Percentiles rank a stretch among this genome's conserved stretches.
These are phyloP conservation scores for Herpotrichia juniperi DNA, from an alignment of 2,329 filamentous ascomycete species.

Conservation along the genomic window DNA sequence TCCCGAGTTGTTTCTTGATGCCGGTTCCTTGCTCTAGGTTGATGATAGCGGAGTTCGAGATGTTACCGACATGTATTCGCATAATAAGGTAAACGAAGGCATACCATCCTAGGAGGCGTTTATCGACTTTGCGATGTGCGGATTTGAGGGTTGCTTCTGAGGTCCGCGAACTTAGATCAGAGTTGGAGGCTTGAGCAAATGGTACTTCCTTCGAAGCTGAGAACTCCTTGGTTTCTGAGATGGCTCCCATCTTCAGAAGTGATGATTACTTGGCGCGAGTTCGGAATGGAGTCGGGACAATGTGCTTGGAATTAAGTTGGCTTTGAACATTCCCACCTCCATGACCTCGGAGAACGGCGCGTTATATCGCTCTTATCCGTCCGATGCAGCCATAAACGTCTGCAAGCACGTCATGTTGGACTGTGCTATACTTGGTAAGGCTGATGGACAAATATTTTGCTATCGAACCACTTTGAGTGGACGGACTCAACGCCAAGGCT, in stretches of 20 bases:
- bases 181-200: slow-evolving; percentile 13
- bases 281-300: not conserved
- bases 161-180: slow-evolving; percentile 6
- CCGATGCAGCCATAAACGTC: not conserved
- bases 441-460: not conserved
- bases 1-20: slow-evolving; percentile 40
- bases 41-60: slow-evolving; percentile 44
- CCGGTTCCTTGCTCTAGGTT: slow-evolving; percentile 40
- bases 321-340: not conserved
- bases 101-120: slow-evolving; percentile 37
- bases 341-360: not conserved
- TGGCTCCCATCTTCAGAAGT: slow-evolving; percentile 9
- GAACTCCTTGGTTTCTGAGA: slow-evolving; percentile 8
- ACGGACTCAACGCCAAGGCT: no score
- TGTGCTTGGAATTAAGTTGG: not conserved
- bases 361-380: not conserved
- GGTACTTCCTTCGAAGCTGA: slow-evolving; percentile 9
- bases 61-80: slow-evolving; percentile 39
- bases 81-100: slow-evolving; percentile 40
- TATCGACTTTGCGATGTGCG: slow-evolving; percentile 40
- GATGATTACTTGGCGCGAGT: no score
- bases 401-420: slow-evolving; percentile 13
- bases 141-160: slow-evolving; percentile 15
- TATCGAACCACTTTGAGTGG: not conserved
- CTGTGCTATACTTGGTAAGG: not conserved